A percentile compares a stretch with the other conserved stretches of the same genome.
phyloP scores from a whole-genome alignment of 768 basidiomycete genomes.

The Suillus occidentalis region DNA sequence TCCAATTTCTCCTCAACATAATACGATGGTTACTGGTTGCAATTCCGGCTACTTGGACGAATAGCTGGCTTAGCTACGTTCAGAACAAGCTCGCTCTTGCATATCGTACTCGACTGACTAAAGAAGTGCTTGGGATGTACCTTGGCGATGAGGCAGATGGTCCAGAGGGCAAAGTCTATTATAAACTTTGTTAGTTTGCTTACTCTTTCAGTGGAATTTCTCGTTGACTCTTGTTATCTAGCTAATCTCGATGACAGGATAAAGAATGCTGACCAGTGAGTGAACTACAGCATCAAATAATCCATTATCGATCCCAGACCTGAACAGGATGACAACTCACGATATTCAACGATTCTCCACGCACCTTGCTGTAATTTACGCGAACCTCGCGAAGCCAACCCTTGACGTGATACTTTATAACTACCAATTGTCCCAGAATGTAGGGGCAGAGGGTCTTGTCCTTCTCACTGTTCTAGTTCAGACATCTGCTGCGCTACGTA shows the following conservation, averaged over 20 bases:
- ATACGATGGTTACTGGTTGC: slow-evolving; percentile 89
- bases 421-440: slow-evolving; percentile 90
- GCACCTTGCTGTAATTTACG: slow-evolving; percentile 90
- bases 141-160: slow-evolving; percentile 70
- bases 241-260: slow-evolving; percentile 95
- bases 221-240: slow-evolving; percentile 28
- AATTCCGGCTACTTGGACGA: slow-evolving; percentile 90
- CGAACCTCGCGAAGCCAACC: slow-evolving; percentile 90
- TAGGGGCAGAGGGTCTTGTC: slow-evolving; percentile 90
- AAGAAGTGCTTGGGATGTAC: slow-evolving; percentile 80
- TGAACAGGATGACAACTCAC: slow-evolving; percentile 83
- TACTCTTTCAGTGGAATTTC: neutral
- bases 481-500: slow-evolving; percentile 76
- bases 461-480: slow-evolving; percentile 85
- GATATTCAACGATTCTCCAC: slow-evolving; percentile 93
- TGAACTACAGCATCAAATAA: neutral
- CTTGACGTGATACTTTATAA: slow-evolving; percentile 95
- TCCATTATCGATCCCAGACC: neutral
- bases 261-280: slow-evolving; percentile 91
- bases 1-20: slow-evolving; percentile 82
- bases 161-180: slow-evolving; percentile 82
- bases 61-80: slow-evolving; percentile 89
- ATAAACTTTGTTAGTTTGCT: slow-evolving; percentile 72
- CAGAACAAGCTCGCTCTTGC: slow-evolving; percentile 92
- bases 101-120: slow-evolving; percentile 83